phyloP scores from a whole-genome alignment of 1,284 basidiomycete species.

The Rhodotorula sp. region DNA sequence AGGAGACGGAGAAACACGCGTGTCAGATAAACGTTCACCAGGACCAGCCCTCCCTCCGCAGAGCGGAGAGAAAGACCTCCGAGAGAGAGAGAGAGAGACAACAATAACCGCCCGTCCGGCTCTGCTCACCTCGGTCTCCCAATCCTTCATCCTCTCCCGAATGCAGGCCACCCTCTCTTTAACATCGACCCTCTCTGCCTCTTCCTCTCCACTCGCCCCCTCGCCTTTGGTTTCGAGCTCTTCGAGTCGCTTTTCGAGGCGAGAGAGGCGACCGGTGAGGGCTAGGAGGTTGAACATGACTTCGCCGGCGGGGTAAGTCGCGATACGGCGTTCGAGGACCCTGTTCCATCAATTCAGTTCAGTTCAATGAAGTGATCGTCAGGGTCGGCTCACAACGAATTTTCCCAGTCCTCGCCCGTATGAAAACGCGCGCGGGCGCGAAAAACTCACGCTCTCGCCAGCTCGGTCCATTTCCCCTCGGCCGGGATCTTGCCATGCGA shows the following conservation, averaged over 20 bases:
- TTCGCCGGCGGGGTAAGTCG: constrained; percentile 32
- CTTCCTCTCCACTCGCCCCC: background rate
- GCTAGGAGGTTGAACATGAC: constrained; percentile 87
- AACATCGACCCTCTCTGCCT: background rate
- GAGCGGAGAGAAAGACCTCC: too few species aligned
- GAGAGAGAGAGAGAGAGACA: too few species aligned
- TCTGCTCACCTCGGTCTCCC: constrained; percentile 59
- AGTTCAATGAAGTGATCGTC: too few species aligned
- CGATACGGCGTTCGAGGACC: constrained; percentile 52
- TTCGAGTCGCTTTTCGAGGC: constrained; percentile 9
- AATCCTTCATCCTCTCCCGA: constrained; percentile 71
- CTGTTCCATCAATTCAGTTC: constrained; percentile 5
- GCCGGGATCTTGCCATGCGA: constrained; percentile 61
- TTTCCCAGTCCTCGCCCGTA: too few species aligned
- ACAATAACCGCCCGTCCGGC: too few species aligned
- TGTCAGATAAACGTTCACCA: constrained; percentile 44
- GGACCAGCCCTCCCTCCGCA: too few species aligned
- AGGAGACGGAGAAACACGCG: constrained; percentile 2
- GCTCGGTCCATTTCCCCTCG: constrained; percentile 67
- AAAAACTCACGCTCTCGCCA: constrained; percentile 61
- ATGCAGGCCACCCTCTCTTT: constrained; percentile 52
- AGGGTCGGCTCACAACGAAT: too few species aligned
- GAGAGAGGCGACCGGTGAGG: constrained; percentile 50
- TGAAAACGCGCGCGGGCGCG: too few species aligned
- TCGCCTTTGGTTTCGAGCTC: background rate